phyloP scores from a whole-genome alignment of 495 filamentous ascomycete genomes.

The Aspergillus bertholletiae region DNA sequence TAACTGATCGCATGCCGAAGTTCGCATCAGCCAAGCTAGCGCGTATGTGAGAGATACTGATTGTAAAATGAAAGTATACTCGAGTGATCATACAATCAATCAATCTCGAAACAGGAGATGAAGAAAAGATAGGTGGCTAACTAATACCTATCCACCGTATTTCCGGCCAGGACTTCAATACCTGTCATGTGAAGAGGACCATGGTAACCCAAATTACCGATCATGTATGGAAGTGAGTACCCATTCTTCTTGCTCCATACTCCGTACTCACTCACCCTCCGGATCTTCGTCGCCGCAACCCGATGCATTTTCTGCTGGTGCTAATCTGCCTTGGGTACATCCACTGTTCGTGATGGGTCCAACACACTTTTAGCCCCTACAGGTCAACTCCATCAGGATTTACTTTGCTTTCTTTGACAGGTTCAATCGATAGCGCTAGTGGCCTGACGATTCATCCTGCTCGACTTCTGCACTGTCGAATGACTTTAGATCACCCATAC shows the following conservation, averaged over 20 bases:
- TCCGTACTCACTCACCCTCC: background rate
- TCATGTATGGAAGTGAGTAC: background rate
- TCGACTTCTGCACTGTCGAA: background rate
- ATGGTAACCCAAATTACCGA: background rate
- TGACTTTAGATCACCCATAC: background rate
- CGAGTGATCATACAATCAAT: background rate
- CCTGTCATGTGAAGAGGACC: background rate
- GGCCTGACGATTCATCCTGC: constrained; percentile 1
- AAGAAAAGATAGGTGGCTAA: no score
- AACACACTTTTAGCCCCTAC: background rate
- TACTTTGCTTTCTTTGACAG: constrained; percentile 2
- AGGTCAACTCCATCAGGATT: background rate
- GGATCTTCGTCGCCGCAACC: constrained; percentile 5
- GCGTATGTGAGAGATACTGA: no score
- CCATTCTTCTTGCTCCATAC: constrained; percentile 1
- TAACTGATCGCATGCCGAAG: background rate
- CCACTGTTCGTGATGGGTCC: constrained; percentile 1
- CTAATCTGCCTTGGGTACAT: constrained; percentile 1
- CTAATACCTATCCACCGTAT: background rate
- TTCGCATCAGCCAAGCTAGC: no score
- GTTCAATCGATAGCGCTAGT: background rate
- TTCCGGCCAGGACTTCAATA: background rate
- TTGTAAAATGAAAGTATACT: no score
- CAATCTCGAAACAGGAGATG: no score
- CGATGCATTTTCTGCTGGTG: constrained; percentile 2